A percentile compares a stretch with the other conserved stretches of the same genome.
phyloP scores from a whole-genome alignment of 768 basidiomycete genomes.

The Panaeolus papilionaceus region DNA sequence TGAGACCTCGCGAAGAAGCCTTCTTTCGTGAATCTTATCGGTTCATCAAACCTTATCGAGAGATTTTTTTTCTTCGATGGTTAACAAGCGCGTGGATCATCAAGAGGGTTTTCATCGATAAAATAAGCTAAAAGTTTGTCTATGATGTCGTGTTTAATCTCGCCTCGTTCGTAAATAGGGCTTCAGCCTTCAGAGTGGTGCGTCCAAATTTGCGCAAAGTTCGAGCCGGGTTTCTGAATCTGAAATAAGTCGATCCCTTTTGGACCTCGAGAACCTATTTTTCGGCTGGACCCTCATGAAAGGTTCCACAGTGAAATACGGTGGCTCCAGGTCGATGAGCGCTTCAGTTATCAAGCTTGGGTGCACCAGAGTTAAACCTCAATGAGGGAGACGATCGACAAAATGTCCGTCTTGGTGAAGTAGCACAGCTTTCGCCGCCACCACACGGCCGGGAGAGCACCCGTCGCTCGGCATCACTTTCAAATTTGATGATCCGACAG shows the following conservation, averaged over 20 bases:
- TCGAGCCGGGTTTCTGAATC: no score
- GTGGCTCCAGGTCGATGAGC: background rate
- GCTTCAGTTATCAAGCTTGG: background rate
- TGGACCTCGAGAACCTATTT: no score
- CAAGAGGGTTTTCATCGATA: background rate
- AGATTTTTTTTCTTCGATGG: background rate
- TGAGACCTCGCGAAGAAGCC: constrained; percentile 6
- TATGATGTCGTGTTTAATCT: background rate
- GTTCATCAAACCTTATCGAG: background rate
- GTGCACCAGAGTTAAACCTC: background rate
- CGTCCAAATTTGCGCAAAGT: no score
- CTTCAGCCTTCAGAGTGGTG: no score
- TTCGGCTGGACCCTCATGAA: no score
- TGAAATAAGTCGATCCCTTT: no score
- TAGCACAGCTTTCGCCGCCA: background rate
- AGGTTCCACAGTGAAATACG: no score
- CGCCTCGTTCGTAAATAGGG: background rate
- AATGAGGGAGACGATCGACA: background rate
- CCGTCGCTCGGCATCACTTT: background rate
- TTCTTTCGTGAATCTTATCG: background rate
- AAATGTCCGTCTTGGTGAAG: background rate
- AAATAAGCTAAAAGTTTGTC: no score
- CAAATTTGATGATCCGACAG: background rate
- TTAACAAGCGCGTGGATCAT: background rate
- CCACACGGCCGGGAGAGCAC: background rate